Evolutionary conservation across 495 filamentous ascomycete species (phyloP).

Genomic region (Aspergillus steynii): DNA sequence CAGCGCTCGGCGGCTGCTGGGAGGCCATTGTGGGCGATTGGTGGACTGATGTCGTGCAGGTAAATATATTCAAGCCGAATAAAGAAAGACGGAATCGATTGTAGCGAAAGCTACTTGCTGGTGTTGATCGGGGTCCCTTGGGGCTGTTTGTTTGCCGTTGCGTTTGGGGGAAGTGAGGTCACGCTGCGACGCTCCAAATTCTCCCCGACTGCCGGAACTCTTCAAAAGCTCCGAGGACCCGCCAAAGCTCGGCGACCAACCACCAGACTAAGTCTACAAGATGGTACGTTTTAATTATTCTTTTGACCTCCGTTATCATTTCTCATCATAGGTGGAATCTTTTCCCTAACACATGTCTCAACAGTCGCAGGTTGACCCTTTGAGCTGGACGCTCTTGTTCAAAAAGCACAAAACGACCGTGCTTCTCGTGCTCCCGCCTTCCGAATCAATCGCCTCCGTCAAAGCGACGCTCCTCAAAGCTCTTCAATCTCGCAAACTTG

Average conservation of each 20-base stretch:
- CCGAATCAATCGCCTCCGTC: constrained; percentile 58
- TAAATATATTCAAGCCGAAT: not conserved
- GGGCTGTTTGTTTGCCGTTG: not conserved
- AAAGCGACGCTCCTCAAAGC: constrained; percentile 65
- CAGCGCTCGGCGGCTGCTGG: constrained; percentile 13
- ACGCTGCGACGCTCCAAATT: not conserved
- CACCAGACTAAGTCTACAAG: constrained; percentile 8
- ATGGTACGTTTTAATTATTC: constrained; percentile 19
- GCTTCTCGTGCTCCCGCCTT: constrained; percentile 65
- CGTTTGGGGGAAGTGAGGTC: not conserved
- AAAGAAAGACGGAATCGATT: not conserved
- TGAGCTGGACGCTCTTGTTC: constrained; percentile 67
- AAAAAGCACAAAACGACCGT: constrained; percentile 80
- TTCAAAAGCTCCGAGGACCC: constrained; percentile 17
- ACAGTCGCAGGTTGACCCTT: constrained; percentile 33
- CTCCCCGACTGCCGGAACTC: constrained; percentile 14
- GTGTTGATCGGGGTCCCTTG: not conserved
- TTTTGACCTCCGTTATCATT: not conserved
- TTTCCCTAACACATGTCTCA: constrained; percentile 5
- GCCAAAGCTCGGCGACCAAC: constrained; percentile 19
- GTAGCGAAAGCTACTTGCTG: not conserved
- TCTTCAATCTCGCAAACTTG: constrained; percentile 41
- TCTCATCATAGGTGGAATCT: not conserved
- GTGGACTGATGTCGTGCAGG: not conserved
- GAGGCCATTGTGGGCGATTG: constrained; percentile 28